Base-by-base conservation (phyloP, 176 grass and related monocot species). In the Musa troglodytarum region DNA sequence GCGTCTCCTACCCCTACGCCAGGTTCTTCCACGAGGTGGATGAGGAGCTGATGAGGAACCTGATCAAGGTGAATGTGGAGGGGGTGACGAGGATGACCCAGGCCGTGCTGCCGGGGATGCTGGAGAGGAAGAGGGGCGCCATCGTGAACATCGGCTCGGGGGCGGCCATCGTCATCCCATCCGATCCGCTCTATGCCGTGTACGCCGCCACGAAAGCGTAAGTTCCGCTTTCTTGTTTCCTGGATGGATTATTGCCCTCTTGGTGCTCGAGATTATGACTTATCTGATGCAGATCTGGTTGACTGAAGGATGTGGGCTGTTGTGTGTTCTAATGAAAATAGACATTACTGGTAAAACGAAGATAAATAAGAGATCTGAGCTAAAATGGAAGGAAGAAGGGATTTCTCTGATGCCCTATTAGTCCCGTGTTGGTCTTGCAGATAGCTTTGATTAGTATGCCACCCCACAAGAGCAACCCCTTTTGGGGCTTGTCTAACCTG, bases 121-220 rank as follows among this genome's bases (percentile, higher is more conserved):
- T 84, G 62, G 56, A 24, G 63, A 73, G 78, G 3, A 69, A 81
- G 1, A 53, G 81, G 17, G 89, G 89, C 52, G 83, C 86, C 43
- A 43, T 92, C 24, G 74, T 92, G 3, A 92, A 88, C 83, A 83
- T 92, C 54, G 89, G 86, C 9, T 92, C 89, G 0, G 89, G 65
- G 0, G 78, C 89, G 0, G 23, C 83, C 0, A 20, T 61, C 52
- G 79, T 75, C 1, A 29, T 92, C 22, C 86, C 89, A 0, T 92
- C 89, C 0, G 85, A 80, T 68, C 89, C 89, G 0, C 78, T 92
- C 2, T 73, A 85, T 68, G 50, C 89, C 14, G 74, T 92, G 52
- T 92, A 92, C 56, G 72, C 74, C 14, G 80, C 80, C 2, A 84
- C 81, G 7, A 79, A 79, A 71, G 67, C 77, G 77, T 79, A 71